Evolutionary conservation across 371 early-diverging fungal species (phyloP).

Genomic region (Nematocida parisii): DNA sequence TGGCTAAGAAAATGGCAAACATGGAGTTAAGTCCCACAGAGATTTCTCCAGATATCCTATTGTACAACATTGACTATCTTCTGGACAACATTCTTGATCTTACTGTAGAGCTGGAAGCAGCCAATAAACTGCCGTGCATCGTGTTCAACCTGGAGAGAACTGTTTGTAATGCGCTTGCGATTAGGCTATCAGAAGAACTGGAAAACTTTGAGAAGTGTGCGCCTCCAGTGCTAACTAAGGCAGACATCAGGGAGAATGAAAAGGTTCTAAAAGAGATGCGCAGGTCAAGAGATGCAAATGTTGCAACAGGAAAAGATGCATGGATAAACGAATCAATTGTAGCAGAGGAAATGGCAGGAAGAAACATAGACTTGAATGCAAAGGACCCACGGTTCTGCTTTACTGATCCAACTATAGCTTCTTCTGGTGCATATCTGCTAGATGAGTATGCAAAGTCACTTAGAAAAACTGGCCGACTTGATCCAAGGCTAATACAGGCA

Average conservation of each 20-base stretch:
- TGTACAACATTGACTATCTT: constrained; percentile 59
- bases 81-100: constrained; percentile 65
- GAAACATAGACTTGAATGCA: constrained; percentile 57
- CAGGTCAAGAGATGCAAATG: constrained; percentile 62
- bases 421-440: constrained; percentile 67
- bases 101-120: constrained; percentile 61
- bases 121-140: constrained; percentile 71
- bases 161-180: constrained; percentile 70
- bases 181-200: constrained; percentile 63
- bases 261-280: constrained; percentile 66
- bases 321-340: constrained; percentile 68
- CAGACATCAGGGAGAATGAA: constrained; percentile 61
- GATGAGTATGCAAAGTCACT: constrained; percentile 65
- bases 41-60: constrained; percentile 47
- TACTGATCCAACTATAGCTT: constrained; percentile 60
- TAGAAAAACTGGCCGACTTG: constrained; percentile 53
- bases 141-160: constrained; percentile 72
- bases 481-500: constrained; percentile 61
- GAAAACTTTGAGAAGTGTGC: constrained; percentile 60
- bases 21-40: not conserved
- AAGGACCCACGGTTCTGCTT: constrained; percentile 67
- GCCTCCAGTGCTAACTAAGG: constrained; percentile 37
- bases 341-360: constrained; percentile 55
- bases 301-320: constrained; percentile 60
- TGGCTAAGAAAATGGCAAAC: not conserved